These are phyloP conservation scores for Mortierella sp. DNA, from an alignment of 371 early-diverging fungal genomes.

Conservation along the genomic window DNA sequence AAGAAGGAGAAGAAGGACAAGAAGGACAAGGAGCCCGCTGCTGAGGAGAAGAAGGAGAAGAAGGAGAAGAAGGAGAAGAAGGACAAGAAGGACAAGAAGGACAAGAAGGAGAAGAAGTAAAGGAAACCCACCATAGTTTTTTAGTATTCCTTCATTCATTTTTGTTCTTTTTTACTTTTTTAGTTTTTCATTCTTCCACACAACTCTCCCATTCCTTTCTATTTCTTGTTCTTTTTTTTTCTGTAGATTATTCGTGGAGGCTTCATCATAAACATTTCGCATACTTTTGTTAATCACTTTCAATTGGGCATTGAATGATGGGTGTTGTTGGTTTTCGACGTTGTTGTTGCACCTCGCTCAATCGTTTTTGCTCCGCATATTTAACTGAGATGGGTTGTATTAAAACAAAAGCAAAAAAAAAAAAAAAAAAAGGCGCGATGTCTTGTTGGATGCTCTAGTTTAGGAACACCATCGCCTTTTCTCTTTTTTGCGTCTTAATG, in stretches of 20 bases:
- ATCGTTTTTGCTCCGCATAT: background rate
- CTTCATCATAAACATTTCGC: constrained; percentile 6
- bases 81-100: constrained; percentile 60
- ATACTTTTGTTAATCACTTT: constrained; percentile 5
- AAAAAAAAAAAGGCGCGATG: background rate
- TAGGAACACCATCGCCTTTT: background rate
- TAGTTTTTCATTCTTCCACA: constrained; percentile 18
- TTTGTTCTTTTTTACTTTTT: constrained; percentile 4
- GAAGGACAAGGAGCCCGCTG: constrained; percentile 59
- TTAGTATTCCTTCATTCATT: constrained; percentile 1
- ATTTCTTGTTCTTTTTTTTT: constrained; percentile 14
- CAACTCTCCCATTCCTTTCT: constrained; percentile 1
- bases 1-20: constrained; percentile 65
- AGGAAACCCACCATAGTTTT: constrained; percentile 28
- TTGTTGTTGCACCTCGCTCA: no score
- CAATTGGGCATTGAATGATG: no score
- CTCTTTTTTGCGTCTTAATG: background rate
- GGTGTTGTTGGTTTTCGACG: no score
- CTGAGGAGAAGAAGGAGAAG: constrained; percentile 62
- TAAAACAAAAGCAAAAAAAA: background rate
- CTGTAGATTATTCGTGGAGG: constrained; percentile 31
- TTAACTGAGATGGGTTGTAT: background rate
- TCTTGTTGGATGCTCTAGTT: background rate
- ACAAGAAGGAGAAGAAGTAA: constrained; percentile 63
- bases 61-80: constrained; percentile 62